phyloP scores from a whole-genome alignment of 2,329 filamentous ascomycete genomes.

The Fusarium sp. region DNA sequence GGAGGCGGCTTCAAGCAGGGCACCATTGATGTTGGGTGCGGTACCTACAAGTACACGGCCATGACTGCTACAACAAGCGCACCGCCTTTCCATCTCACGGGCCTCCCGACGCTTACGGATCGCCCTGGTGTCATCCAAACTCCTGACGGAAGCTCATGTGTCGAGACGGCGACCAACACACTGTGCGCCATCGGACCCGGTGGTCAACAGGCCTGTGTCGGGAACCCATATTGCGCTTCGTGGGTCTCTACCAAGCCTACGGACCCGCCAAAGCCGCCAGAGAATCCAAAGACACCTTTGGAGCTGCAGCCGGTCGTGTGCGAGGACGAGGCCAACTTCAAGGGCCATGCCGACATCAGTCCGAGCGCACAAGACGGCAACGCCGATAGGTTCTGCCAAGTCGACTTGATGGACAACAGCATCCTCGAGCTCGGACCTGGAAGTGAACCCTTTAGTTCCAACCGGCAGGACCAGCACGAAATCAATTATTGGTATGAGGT shows the following conservation, averaged over 20 bases:
- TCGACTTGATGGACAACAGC: neutral
- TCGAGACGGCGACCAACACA: neutral
- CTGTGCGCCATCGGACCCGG: conserved; percentile 1
- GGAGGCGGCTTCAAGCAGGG: neutral
- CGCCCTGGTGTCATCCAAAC: neutral
- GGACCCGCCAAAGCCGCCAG: neutral
- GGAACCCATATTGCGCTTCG: conserved; percentile 2
- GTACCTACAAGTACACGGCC: conserved; percentile 5
- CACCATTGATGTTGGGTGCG: conserved; percentile 10
- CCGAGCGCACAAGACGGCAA: neutral
- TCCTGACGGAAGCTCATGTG: conserved; percentile 16
- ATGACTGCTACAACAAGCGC: neutral
- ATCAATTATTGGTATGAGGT: conserved; percentile 8
- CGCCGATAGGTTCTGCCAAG: neutral
- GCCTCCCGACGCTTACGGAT: conserved; percentile 11
- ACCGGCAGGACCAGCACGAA: neutral
- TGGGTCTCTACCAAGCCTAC: conserved; percentile 15
- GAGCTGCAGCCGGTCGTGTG: conserved; percentile 1
- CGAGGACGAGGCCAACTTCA: conserved; percentile 4
- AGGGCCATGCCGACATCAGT: conserved; percentile 6
- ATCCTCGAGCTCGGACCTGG: neutral
- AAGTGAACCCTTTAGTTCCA: neutral
- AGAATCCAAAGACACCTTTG: conserved; percentile 1
- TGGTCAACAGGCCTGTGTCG: neutral
- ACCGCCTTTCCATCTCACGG: conserved; percentile 1